Evolutionary conservation across 164 flowering plant genomes (phyloP).

Genomic region (Magnolia sinica): DNA sequence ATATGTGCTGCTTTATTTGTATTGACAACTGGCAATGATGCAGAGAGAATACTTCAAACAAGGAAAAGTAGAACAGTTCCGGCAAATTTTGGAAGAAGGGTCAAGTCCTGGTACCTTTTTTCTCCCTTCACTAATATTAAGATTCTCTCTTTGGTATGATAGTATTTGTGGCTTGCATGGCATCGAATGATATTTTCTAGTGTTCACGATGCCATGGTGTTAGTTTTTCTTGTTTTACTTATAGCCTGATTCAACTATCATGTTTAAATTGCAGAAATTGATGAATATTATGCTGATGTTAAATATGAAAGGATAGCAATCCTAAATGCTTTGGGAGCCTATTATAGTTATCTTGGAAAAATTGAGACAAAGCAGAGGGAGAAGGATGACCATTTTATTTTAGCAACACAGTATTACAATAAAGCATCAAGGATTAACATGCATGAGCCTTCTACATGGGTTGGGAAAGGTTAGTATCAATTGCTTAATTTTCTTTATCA

Average conservation of each 20-base stretch:
- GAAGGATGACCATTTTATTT: slow-evolving; percentile 81
- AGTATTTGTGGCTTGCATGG: not conserved
- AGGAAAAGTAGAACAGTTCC: slow-evolving; percentile 84
- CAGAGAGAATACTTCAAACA: slow-evolving; percentile 99
- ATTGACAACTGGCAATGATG: slow-evolving; percentile 11
- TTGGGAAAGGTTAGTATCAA: slow-evolving; percentile 77
- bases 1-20: not conserved
- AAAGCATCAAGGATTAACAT: slow-evolving; percentile 92
- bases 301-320: slow-evolving; percentile 92
- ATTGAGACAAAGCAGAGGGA: slow-evolving; percentile 83
- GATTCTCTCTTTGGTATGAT: not conserved
- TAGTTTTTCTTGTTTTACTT: not conserved
- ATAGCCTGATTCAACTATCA: slow-evolving; percentile 4
- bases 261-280: slow-evolving; percentile 64
- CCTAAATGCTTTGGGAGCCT: slow-evolving; percentile 90
- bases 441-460: slow-evolving; percentile 98
- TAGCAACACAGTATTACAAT: slow-evolving; percentile 82
- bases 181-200: not conserved
- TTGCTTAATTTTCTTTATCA: not conserved
- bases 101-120: slow-evolving; percentile 72
- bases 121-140: not conserved
- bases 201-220: slow-evolving; percentile 1
- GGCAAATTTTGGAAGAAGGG: slow-evolving; percentile 92
- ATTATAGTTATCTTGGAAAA: slow-evolving; percentile 86
- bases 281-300: slow-evolving; percentile 95